phyloP scores from a whole-genome alignment of 2,329 filamentous ascomycete genomes.

The Alternaria sp. region DNA sequence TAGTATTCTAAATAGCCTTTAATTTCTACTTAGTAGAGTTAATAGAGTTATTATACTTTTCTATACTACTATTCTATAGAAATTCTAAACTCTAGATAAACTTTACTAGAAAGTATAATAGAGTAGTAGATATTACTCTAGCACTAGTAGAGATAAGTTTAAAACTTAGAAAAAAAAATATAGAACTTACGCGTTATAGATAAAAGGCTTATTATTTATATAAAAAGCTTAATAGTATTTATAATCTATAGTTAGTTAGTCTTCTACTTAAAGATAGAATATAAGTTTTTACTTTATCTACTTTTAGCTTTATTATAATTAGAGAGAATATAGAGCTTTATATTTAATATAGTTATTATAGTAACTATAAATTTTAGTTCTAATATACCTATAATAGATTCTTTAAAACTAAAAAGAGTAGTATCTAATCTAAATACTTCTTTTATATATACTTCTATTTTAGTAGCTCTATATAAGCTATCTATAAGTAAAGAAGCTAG shows the following conservation, averaged over 20 bases:
- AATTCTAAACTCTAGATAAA: conserved; percentile 18
- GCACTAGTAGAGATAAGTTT: conserved; percentile 9
- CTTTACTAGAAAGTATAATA: conserved; percentile 21
- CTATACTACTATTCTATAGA: conserved; percentile 10
- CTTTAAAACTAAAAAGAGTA: conserved; percentile 9
- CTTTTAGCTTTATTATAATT: conserved; percentile 19
- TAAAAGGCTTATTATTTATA: conserved; percentile 10
- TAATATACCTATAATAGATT: background rate
- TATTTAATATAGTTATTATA: conserved; percentile 11
- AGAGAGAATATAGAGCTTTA: conserved; percentile 18
- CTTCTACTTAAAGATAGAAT: background rate
- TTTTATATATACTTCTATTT: conserved; percentile 44
- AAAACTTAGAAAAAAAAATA: background rate
- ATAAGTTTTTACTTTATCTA: conserved; percentile 8
- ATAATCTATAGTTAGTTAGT: conserved; percentile 14
- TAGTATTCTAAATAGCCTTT: conserved; percentile 16
- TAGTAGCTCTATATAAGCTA: conserved; percentile 32
- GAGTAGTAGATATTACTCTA: conserved; percentile 15
- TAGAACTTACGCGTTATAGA: conserved; percentile 15
- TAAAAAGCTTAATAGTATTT: conserved; percentile 11
- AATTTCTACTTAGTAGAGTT: conserved; percentile 14
- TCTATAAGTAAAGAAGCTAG: conserved; percentile 12
- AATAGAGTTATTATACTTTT: conserved; percentile 21
- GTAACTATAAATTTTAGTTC: conserved; percentile 19
- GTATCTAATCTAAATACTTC: conserved; percentile 10